Evolutionary conservation across 2,329 filamentous ascomycete species (phyloP).

Genomic region (Alternaria rosae): DNA sequence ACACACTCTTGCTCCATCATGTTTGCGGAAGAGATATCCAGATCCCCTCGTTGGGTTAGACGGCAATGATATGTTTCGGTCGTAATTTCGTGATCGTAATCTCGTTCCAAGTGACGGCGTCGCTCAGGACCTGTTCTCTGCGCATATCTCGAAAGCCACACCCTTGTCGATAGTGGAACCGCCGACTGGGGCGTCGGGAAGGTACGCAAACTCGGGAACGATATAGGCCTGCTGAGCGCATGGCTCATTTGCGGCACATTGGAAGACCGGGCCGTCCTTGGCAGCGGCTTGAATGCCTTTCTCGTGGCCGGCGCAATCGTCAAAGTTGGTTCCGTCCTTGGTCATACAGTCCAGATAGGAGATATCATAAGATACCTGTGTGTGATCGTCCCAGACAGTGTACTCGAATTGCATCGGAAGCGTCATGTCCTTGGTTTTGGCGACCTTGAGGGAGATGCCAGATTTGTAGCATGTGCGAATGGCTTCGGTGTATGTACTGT

Average conservation of each 20-base stretch:
- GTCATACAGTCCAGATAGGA: slow-evolving; percentile 24
- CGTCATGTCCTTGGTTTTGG: slow-evolving; percentile 4
- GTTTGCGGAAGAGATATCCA: neutral
- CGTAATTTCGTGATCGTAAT: neutral
- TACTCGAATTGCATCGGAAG: slow-evolving; percentile 27
- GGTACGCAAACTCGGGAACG: slow-evolving; percentile 16
- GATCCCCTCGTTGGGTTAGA: neutral
- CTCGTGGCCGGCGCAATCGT: slow-evolving; percentile 19
- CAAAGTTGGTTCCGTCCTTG: slow-evolving; percentile 13
- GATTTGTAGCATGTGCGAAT: slow-evolving; percentile 12
- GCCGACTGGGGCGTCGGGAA: slow-evolving; percentile 20
- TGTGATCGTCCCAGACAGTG: slow-evolving; percentile 14
- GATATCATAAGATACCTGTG: slow-evolving; percentile 21
- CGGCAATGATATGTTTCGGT: neutral
- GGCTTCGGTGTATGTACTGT: slow-evolving; percentile 13
- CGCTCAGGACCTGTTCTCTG: slow-evolving; percentile 2
- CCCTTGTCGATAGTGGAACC: slow-evolving; percentile 12
- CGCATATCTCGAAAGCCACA: slow-evolving; percentile 25
- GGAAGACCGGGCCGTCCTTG: slow-evolving; percentile 2
- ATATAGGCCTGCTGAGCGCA: slow-evolving; percentile 21
- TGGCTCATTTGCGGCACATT: slow-evolving; percentile 11
- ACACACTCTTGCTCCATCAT: neutral
- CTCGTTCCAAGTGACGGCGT: neutral
- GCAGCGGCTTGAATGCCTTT: slow-evolving; percentile 23
- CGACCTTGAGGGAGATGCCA: slow-evolving; percentile 22